phyloP scores from a whole-genome alignment of 2,329 filamentous ascomycete species.

The Periglandula ipomoeae region DNA sequence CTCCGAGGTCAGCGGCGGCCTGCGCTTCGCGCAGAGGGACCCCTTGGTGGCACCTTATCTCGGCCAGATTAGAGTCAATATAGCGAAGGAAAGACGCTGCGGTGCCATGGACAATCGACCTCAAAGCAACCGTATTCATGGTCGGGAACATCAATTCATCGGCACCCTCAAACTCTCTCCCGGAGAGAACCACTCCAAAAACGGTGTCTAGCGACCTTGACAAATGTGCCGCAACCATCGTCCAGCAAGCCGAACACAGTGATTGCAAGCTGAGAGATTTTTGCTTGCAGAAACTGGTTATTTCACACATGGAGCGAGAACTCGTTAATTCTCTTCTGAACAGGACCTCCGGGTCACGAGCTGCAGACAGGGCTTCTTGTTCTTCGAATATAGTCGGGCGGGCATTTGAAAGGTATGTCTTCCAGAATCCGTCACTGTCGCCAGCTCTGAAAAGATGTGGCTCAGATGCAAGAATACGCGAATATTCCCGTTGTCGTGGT shows the following conservation, averaged over 20 bases:
- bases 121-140: slow-evolving; percentile 81
- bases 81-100: slow-evolving; percentile 57
- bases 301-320: slow-evolving; percentile 1
- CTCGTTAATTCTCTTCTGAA: slow-evolving; percentile 11
- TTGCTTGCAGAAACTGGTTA: slow-evolving; percentile 51
- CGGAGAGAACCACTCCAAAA: slow-evolving; percentile 77
- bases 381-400: slow-evolving; percentile 25
- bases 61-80: slow-evolving; percentile 60
- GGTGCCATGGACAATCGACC: slow-evolving; percentile 63
- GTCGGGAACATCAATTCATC: slow-evolving; percentile 70
- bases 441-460: slow-evolving; percentile 3
- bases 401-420: slow-evolving; percentile 49
- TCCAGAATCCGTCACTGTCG: slow-evolving; percentile 54
- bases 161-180: slow-evolving; percentile 64
- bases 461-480: slow-evolving; percentile 12
- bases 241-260: slow-evolving; percentile 69
- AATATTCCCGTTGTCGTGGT: slow-evolving; percentile 30
- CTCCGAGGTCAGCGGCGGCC: slow-evolving; percentile 25
- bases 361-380: neutral
- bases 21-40: slow-evolving; percentile 67
- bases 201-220: slow-evolving; percentile 60
- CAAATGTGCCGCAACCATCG: slow-evolving; percentile 56
- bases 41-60: slow-evolving; percentile 62
- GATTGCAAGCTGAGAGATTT: slow-evolving; percentile 66
- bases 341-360: slow-evolving; percentile 1